Conservation (phyloP, 768 basidiomycete genomes). For the Tephrocybe rancida region DNA sequence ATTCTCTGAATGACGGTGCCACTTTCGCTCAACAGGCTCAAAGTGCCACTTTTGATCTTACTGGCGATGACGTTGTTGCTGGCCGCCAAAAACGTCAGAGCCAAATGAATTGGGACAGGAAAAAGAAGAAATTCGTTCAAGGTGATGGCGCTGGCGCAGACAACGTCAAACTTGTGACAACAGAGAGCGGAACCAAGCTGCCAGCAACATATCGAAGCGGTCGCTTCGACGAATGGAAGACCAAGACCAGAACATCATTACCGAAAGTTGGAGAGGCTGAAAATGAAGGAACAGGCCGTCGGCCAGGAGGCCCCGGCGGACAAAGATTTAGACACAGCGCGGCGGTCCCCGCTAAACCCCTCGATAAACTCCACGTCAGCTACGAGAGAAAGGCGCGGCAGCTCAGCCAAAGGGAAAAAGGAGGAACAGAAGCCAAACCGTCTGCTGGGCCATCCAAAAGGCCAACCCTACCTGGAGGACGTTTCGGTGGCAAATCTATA, state of each 20-base stretch:
- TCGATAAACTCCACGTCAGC: conserved; percentile 71
- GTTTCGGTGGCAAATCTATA: conserved; percentile 61
- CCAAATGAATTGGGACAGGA: conserved; percentile 90
- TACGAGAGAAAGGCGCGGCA: conserved; percentile 77
- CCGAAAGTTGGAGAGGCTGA: conserved; percentile 88
- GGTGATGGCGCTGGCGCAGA: conserved; percentile 87
- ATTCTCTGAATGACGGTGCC: conserved; percentile 87
- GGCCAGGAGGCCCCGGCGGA: conserved; percentile 47
- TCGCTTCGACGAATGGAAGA: conserved; percentile 94
- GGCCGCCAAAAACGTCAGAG: conserved; percentile 61
- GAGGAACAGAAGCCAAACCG: conserved; percentile 22
- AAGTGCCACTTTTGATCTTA: conserved; percentile 79
- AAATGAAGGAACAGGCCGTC: conserved; percentile 36
- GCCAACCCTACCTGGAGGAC: conserved; percentile 39
- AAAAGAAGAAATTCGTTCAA: conserved; percentile 92
- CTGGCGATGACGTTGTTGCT: conserved; percentile 71
- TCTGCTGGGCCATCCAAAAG: conserved; percentile 20
- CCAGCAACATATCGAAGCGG: conserved; percentile 94
- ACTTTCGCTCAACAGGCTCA: conserved; percentile 86
- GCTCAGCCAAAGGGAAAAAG: conserved; percentile 56
- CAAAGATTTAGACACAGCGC: conserved; percentile 78
- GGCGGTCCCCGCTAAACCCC: conserved; percentile 63
- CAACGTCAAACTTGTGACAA: conserved; percentile 91
- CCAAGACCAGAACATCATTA: conserved; percentile 69
- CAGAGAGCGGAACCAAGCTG: conserved; percentile 88